Base-by-base conservation (phyloP, 371 early-diverging fungal genomes). In the Actinomucor elegans region DNA sequence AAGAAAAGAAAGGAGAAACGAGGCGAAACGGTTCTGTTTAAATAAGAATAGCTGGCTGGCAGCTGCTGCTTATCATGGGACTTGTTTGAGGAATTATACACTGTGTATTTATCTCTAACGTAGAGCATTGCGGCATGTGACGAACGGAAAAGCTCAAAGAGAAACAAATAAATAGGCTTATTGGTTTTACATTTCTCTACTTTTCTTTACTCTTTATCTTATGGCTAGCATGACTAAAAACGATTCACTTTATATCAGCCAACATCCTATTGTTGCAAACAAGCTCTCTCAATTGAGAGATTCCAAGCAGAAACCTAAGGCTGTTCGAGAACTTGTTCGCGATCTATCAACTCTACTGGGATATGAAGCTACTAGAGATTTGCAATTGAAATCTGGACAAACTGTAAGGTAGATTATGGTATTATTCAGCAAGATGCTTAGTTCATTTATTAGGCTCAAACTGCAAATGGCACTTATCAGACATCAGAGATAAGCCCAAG, bases 241-340 rank as follows among this genome's bases (percentile, higher is more conserved):
- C 17, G 11, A 44, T 1, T 52, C 28, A 33, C 24, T 84, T 10
- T 51, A 67, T 40, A 60, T 79, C 37, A 77, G 83, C 55, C 47
- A 52, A 35, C 91, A 93, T 59, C 93, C 92, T 33, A 68, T 93
- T 11, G 66, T 89, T 4, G 80, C 80, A 34, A 75, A 79, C 51
- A 91, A 91, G 63, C 55, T 93, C 14, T 80, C 88, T 18, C 73
- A 81, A 44, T 80, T 94, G 23, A 81, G 94, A 34, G 83, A 86
- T 48, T 61, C 58, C 17, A 56, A 69, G 7, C 80, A 77, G 24
- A 64, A 65, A 1, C 57, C 91, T 6, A 88, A 88, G 48, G 75
- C 73, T 29, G 80, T 88, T 14, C 75, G 94, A n/a, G 85, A 86
- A 51, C 69, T 91, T 14, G 73, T 86, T 21, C 57, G 63, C 40